Evolutionary conservation across 805 yeast genomes (phyloP), one percentile per base, ranked within the genome.

Genomic region (Clavispora santaluciae): DNA sequence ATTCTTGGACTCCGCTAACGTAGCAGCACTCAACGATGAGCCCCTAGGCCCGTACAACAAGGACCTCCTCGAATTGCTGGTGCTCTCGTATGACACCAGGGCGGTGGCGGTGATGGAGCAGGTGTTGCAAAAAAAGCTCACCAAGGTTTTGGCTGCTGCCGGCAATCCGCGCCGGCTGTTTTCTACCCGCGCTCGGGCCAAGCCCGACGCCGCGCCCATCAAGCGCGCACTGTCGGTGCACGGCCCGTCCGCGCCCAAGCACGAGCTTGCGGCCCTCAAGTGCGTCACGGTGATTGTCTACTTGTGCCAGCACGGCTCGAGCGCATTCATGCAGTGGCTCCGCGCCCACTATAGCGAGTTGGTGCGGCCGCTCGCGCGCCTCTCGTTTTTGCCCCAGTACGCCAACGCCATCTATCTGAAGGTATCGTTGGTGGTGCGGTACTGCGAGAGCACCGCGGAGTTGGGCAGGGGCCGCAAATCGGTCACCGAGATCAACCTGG

Each of bases 1-100:
- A n/a, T n/a, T n/a, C n/a, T n/a, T n/a, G 13, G 13, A 17, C 20
- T 3, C 21, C 24, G 16, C 43, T 39, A 39, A 40, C 34, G n/a
- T n/a, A 7, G 2, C 38, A 55, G 78, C 81, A 7, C 78, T 83
- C 18, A 73, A 70, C 47, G 68, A 67, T 42, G 81, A 78, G 43
- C 64, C 70, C 1, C 62, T 70, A 50, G 81, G 84, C 1, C 83
- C 83, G 0, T 74, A 76, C 6, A 75, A 78, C n/a, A 62, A 72
- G 5, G 74, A 79, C 43, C 61, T 80, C 53, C 72, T 72, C 42
- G 78, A 77, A 37, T 58, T 80, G 2, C 68, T 82, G 1, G 58
- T 64, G 3, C 54, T 76, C 17, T 69, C 84, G 0, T 66, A 63
- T 40, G 57, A 67, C 36, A 45, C 64, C 12, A 63, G 60, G 44